Evolutionary conservation across 768 basidiomycete species (phyloP), one percentile per base, ranked within the genome.

Genomic region (Amanita subjunquillea): DNA sequence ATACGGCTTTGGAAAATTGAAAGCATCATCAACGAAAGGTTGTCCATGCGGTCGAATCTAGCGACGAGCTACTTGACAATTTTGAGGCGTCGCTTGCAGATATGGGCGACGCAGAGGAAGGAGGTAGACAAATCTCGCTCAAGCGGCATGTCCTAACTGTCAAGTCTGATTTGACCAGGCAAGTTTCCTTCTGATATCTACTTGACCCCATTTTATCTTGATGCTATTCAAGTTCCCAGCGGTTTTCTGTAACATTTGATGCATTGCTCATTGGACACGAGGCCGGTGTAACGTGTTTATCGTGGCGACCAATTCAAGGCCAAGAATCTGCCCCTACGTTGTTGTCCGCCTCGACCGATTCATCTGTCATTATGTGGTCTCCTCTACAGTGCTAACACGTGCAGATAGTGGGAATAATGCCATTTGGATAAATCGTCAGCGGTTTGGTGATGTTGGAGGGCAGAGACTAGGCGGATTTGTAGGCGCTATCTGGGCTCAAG

Each of bases 231-330:
- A 72, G 72, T 29, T 54, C 62, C 36, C 63, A 64, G 34, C 80
- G 82, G 53, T 95, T 82, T 62, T 81, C 85, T 6, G 78, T 96
- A 36, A 89, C 87, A 0, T 91, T 97, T 51, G 96, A 98, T 60
- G 93, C 96, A 1, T 79, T 99, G 8, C 76, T 99, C 17, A 71
- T 98, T 22, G 95, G 96, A n/a, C 96, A 99, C 60, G 96, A 99
- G 70, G 87, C 86, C 5, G 89, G 88, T 25, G 72, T 99, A 25
- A 96, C 95, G 0, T 87, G 85, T 30, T 65, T 98, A n/a, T 72
- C 82, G 32, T 99, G 94, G 92, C 75, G 84, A 9, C 80, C 85
- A 1, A 61, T 62, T 22, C 37, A 51, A 12, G 34, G 55, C 6
- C 42, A 58, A 1, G 30, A 56, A 5, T 60, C 68, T 10, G 57